Percentiles rank a stretch among this genome's conserved stretches.
Evolutionary conservation across 2,329 filamentous ascomycete species (phyloP).

Genomic region (Phyllosticta citrichinensis): DNA sequence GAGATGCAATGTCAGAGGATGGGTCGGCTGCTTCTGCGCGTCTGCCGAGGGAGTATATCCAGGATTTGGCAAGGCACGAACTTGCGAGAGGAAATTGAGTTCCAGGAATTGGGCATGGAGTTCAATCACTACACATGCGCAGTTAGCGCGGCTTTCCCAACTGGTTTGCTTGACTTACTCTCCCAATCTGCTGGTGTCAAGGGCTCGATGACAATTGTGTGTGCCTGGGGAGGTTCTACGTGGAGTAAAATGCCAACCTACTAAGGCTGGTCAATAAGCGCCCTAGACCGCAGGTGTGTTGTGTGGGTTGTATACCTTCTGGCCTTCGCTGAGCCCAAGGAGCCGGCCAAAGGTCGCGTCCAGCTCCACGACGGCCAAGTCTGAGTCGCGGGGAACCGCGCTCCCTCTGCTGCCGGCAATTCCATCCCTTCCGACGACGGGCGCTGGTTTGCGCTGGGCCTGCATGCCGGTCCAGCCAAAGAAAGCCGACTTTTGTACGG

Average conservation of each 20-base stretch:
- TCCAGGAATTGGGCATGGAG: constrained; percentile 93
- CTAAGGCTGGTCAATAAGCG: constrained; percentile 7
- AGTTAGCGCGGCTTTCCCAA: not conserved
- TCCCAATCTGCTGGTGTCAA: constrained; percentile 96
- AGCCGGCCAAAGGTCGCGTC: constrained; percentile 75
- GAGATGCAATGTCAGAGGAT: constrained; percentile 83
- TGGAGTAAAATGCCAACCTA: constrained; percentile 59
- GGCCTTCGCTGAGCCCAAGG: constrained; percentile 68
- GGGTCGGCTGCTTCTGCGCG: constrained; percentile 46
- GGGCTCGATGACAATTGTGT: constrained; percentile 95
- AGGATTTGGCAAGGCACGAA: constrained; percentile 86
- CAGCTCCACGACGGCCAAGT: constrained; percentile 69
- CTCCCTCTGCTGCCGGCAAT: constrained; percentile 50
- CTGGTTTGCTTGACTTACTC: constrained; percentile 38
- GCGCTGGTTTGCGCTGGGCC: constrained; percentile 70
- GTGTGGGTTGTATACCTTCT: constrained; percentile 48
- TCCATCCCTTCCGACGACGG: constrained; percentile 65
- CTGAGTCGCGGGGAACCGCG: constrained; percentile 58
- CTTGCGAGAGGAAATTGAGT: constrained; percentile 83
- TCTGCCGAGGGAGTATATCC: constrained; percentile 43
- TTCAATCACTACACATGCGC: constrained; percentile 58
- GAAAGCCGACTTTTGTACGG: constrained; percentile 60
- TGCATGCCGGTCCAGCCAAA: constrained; percentile 97
- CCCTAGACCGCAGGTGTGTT: not conserved
- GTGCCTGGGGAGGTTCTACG: constrained; percentile 78